Percentiles rank a stretch among this genome's conserved stretches.
Conservation (phyloP, 345 rosid genomes). For the Melaleuca quinquenervia region DNA sequence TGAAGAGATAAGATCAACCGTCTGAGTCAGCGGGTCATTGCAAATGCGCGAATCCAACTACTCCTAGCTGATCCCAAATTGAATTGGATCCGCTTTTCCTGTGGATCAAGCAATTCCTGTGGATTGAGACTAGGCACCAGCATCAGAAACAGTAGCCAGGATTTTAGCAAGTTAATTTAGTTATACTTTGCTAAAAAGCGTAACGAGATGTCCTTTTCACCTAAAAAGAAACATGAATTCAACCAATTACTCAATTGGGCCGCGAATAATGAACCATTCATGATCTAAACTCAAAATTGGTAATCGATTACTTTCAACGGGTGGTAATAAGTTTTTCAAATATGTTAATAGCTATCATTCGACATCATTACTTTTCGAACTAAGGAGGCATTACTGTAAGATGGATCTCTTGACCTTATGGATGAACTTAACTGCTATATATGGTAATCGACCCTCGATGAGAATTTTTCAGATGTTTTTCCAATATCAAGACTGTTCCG, state of each 20-base stretch:
- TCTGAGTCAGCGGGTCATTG: background rate
- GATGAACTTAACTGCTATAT: background rate
- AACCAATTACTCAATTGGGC: background rate
- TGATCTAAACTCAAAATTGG: background rate
- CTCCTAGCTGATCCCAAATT: too few species aligned
- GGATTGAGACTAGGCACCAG: too few species aligned
- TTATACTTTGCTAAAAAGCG: fast-evolving
- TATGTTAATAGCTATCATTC: background rate
- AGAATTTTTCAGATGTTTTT: background rate
- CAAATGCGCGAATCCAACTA: background rate
- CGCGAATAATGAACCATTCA: background rate
- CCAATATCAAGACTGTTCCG: background rate
- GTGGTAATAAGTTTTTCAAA: background rate
- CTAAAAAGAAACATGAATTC: background rate
- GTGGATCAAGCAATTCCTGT: too few species aligned
- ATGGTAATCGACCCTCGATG: background rate
- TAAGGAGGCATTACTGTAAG: background rate
- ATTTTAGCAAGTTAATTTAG: background rate
- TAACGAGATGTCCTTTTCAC: background rate
- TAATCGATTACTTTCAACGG: background rate
- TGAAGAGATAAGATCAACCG: background rate
- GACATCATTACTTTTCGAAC: background rate
- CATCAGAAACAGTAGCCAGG: background rate
- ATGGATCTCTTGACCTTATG: fast-evolving
- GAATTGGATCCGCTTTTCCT: too few species aligned